Evolutionary conservation across 2,329 filamentous ascomycete genomes (phyloP), one percentile per base, ranked within the genome.

Genomic region (Penicillium sp.): DNA sequence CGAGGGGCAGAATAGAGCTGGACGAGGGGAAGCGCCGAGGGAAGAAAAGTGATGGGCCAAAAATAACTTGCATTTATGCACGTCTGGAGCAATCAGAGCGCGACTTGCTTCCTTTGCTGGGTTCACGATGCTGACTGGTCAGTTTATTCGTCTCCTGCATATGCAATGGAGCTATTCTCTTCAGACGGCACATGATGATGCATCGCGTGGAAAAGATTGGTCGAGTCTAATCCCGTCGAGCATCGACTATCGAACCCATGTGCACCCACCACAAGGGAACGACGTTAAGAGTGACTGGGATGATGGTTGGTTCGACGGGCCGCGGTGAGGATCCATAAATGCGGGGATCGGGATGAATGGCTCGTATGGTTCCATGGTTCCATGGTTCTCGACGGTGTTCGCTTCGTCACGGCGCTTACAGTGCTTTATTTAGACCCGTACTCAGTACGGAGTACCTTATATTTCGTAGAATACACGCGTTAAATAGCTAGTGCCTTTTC

Each of bases 321-420:
- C 44, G 40, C 37, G 22, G 35, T 35, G 22, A 37, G 34, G 33
- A 33, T 40, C 35, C 30, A 37, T 9, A 77, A 22, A 32, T 31
- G 39, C 26, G 35, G 27, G 40, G 75, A 6, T 76, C 39, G 7
- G 32, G 30, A n/a, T n/a, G n/a, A 31, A 32, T 29, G 70, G 69
- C 5, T n/a, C n/a, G n/a, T n/a, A n/a, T n/a, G n/a, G n/a, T n/a
- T n/a, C n/a, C n/a, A n/a, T n/a, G n/a, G n/a, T n/a, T n/a, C n/a
- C n/a, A n/a, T n/a, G n/a, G n/a, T n/a, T n/a, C n/a, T n/a, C n/a
- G n/a, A n/a, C n/a, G n/a, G n/a, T n/a, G n/a, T n/a, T n/a, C n/a
- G n/a, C n/a, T n/a, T n/a, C n/a, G 71, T 74, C 17, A 28, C 20
- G 22, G 25, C 17, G n/a, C 18, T 22, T 22, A 9, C 18, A 22